phyloP scores from a whole-genome alignment of 345 rosid genomes.

The Euphorbia tirucalli region DNA sequence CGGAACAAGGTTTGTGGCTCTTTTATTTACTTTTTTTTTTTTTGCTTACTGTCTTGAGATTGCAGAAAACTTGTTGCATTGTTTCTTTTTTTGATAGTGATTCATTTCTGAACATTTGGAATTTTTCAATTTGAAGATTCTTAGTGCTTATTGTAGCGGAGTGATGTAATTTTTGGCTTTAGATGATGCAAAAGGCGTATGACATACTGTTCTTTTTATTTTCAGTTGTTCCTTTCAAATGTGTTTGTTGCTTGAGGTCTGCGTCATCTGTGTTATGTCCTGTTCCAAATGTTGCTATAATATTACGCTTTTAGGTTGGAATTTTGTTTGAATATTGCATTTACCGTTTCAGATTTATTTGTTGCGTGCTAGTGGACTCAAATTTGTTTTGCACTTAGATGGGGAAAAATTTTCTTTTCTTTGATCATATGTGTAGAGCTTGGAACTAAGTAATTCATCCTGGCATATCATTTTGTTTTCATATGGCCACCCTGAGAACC shows the following conservation, averaged over 20 bases:
- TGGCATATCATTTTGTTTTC: not conserved
- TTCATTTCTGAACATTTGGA: not conserved
- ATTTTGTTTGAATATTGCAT: too few species aligned
- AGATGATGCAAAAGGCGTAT: not conserved
- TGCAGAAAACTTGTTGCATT: not conserved
- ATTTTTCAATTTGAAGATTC: not conserved
- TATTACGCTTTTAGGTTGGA: too few species aligned
- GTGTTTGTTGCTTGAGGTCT: not conserved
- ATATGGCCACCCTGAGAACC: not conserved
- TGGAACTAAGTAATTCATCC: not conserved
- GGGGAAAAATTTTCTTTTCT: too few species aligned
- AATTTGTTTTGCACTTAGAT: too few species aligned
- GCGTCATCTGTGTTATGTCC: not conserved
- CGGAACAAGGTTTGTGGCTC: constrained; percentile 56
- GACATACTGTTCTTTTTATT: not conserved
- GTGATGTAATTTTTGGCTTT: not conserved
- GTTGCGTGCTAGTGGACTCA: not conserved
- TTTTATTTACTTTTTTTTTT: constrained; percentile 3
- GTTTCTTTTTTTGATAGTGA: not conserved
- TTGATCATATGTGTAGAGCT: not conserved
- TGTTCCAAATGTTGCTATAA: not conserved
- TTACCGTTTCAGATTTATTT: not conserved
- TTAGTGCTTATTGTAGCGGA: not conserved
- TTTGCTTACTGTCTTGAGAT: not conserved
- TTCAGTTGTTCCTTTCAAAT: not conserved